phyloP scores from a whole-genome alignment of 176 grass and related monocot species.

The Eragrostis curvula region DNA sequence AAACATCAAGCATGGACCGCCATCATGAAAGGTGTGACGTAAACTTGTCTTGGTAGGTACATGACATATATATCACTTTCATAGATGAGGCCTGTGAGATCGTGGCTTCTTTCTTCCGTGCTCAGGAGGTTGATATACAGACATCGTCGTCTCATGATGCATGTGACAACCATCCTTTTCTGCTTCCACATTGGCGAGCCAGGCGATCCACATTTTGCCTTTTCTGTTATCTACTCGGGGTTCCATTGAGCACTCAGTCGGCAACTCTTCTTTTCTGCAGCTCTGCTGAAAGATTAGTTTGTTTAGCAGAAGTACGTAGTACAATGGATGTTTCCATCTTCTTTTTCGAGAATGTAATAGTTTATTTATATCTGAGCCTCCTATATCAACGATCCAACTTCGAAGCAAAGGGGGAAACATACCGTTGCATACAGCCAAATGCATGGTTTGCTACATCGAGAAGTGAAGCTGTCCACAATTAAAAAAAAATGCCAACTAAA shows the following conservation, averaged over 20 bases:
- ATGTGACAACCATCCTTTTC: constrained; percentile 39
- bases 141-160: constrained; percentile 35
- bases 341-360: background rate
- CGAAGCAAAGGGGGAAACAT: constrained; percentile 35
- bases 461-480: background rate
- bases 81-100: constrained; percentile 36
- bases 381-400: constrained; percentile 9
- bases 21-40: constrained; percentile 38
- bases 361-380: background rate
- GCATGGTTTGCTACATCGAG: constrained; percentile 35
- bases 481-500: constrained; percentile 16
- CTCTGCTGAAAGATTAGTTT: background rate
- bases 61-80: constrained; percentile 43
- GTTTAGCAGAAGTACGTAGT: constrained; percentile 6
- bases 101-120: constrained; percentile 22
- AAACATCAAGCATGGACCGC: constrained; percentile 33
- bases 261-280: background rate
- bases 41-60: constrained; percentile 34
- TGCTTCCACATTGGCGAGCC: background rate
- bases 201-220: constrained; percentile 7
- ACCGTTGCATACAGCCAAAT: constrained; percentile 35
- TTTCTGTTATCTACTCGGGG: background rate
- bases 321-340: background rate
- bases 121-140: constrained; percentile 39
- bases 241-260: background rate